Base-by-base conservation (phyloP, 805 yeast genomes). In the Isabelozyma pseudorhagii region DNA sequence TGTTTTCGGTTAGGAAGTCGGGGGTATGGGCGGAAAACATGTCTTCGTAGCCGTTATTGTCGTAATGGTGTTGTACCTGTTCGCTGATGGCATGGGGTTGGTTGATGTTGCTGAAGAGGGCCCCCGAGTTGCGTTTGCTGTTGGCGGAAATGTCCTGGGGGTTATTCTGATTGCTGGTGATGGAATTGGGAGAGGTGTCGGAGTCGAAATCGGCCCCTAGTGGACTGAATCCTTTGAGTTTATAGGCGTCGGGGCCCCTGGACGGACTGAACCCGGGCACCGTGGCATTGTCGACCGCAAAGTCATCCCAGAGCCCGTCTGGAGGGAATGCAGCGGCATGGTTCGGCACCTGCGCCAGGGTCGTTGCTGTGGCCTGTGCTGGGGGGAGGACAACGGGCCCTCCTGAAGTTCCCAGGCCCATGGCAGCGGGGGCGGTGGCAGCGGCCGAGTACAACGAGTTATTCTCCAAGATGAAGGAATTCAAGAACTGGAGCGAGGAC, bases 401-500 rank as follows among this genome's bases (percentile, higher is more conserved):
- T 21, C 6, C 6, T 21, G 25, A 15, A 15, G 2, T 21, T 4
- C 25, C 13, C 13, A 4, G 18, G 7, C 7, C 40, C 18, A 15
- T 8, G 18, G 18, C 17, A 5, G 11, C 17, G 11, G 11, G 18
- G 18, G 40, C 40, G 18, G 40, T 17, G 6, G 14, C 40, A 3
- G 11, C 17, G 9, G 40, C 40, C 8, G 40, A 13, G 15, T 38
- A 15, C 15, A 41, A n/a, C 29, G 9, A 27, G 47, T 62, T 68
- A 52, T 66, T 63, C 40, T 80, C 84, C 46, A 77, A 54, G 3
- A 83, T 80, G 57, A 74, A 75, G n/a, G 81, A 72, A 56, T 80
- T 79, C 67, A 83, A 70, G 53, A 75, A 81, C 51, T 75, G 77
- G 45, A 83, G 65, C 1, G 84, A 77, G 42, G 67, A 69, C 57